Conservation (phyloP, 139 green algal species). For the Eudorina sp. region DNA sequence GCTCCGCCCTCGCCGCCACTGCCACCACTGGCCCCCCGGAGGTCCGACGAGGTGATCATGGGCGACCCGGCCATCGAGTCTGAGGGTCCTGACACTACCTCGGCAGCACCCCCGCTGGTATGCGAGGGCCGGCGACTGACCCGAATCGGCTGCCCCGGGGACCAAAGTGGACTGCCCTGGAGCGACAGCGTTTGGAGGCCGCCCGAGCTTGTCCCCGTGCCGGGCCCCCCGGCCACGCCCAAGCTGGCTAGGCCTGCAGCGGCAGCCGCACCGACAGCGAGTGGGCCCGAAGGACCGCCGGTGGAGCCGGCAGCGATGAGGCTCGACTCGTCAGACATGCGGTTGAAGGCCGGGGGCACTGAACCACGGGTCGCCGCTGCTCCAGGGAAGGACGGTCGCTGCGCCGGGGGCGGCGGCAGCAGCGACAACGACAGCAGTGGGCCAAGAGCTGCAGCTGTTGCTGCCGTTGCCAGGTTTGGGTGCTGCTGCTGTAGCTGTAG, state of each 20-base stretch:
- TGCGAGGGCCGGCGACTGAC: background rate
- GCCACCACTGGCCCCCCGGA: background rate
- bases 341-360: background rate
- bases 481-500: too few species aligned
- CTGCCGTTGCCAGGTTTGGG: too few species aligned
- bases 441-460: background rate
- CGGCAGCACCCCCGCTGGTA: background rate
- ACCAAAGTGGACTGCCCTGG: background rate
- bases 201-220: background rate
- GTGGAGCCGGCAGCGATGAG: background rate
- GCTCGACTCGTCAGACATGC: slow-evolving; percentile 4
- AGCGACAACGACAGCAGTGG: background rate
- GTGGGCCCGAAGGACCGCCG: background rate
- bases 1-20: background rate
- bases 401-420: background rate
- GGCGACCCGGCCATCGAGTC: background rate
- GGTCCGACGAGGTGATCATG: background rate
- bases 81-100: background rate
- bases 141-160: background rate
- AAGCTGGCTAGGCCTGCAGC: background rate
- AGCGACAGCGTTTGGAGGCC: background rate
- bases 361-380: background rate
- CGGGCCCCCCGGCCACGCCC: too few species aligned
- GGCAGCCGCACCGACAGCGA: background rate
- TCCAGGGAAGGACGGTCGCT: background rate